A percentile compares a stretch with the other conserved stretches of the same genome.
phyloP scores from a whole-genome alignment of 2,329 filamentous ascomycete genomes.

The Pestalotiopsis sp. region DNA sequence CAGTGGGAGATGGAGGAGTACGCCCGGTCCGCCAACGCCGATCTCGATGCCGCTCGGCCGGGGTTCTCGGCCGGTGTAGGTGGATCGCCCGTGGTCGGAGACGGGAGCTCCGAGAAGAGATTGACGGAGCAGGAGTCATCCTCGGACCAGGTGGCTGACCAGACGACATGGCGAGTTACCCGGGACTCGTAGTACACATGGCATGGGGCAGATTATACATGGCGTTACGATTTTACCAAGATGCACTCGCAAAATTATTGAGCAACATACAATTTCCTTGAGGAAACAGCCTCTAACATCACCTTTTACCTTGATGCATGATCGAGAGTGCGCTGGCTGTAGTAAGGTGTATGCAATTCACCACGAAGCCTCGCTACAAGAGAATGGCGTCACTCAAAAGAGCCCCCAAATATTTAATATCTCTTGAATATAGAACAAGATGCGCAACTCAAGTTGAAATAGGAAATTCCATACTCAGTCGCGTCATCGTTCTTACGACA shows the following conservation, averaged over 20 bases:
- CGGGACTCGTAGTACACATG: not conserved
- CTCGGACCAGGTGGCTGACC: not conserved
- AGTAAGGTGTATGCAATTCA: no score
- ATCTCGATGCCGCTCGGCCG: not conserved
- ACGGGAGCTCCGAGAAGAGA: not conserved
- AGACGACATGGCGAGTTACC: not conserved
- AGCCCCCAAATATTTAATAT: no score
- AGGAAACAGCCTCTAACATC: no score
- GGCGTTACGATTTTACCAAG: no score
- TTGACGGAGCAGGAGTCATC: not conserved
- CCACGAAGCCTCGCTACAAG: no score
- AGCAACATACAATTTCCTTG: no score
- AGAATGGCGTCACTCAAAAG: no score
- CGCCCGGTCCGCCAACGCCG: not conserved
- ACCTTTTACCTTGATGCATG: no score
- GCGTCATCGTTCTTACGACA: not conserved
- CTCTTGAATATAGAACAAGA: no score
- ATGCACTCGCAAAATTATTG: no score
- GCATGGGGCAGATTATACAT: no score
- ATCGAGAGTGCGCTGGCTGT: no score
- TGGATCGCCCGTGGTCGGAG: not conserved
- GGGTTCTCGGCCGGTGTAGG: not conserved
- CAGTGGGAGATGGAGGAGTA: not conserved
- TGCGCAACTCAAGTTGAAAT: not conserved
- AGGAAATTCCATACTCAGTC: not conserved